Percentiles rank a stretch among this genome's conserved stretches.
phyloP scores from a whole-genome alignment of 2,329 filamentous ascomycete genomes.

The Lasiodiplodia theobromae region DNA sequence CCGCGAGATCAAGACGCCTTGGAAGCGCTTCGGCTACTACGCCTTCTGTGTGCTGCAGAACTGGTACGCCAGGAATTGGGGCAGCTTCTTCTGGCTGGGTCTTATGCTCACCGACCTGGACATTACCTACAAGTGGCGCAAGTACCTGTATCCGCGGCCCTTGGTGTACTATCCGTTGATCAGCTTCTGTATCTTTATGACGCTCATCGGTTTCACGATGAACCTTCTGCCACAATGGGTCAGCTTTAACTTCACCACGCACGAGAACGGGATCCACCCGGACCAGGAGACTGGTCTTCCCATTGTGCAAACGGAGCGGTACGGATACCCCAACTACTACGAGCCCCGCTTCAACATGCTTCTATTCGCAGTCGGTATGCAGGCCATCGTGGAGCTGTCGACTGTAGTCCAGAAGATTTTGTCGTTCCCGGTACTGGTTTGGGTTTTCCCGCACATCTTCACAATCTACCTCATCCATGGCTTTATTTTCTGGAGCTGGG shows the following conservation, averaged over 20 bases:
- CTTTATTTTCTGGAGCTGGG: conserved; percentile 55
- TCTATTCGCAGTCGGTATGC: conserved; percentile 49
- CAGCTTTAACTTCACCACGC: conserved; percentile 47
- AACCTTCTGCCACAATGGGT: conserved; percentile 47
- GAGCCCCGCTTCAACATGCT: conserved; percentile 54
- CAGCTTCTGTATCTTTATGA: conserved; percentile 40
- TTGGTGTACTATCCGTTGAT: conserved; percentile 48
- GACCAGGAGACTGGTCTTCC: conserved; percentile 48
- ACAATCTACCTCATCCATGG: conserved; percentile 59
- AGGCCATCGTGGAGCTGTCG: conserved; percentile 47
- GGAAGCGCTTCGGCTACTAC: conserved; percentile 57
- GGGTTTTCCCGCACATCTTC: conserved; percentile 58
- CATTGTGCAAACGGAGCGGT: conserved; percentile 43
- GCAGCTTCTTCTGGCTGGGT: conserved; percentile 55
- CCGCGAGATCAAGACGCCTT: conserved; percentile 53
- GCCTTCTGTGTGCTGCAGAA: conserved; percentile 52
- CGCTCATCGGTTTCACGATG: conserved; percentile 44
- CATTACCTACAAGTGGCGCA: conserved; percentile 54
- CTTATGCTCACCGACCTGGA: conserved; percentile 56
- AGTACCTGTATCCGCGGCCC: conserved; percentile 46
- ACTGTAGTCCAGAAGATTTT: conserved; percentile 51
- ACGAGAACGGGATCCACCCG: conserved; percentile 55
- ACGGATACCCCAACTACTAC: conserved; percentile 53
- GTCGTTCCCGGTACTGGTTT: conserved; percentile 48
- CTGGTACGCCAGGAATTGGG: conserved; percentile 58